Conservation (phyloP, 164 flowering plant genomes). For the Vitis labrusca region DNA sequence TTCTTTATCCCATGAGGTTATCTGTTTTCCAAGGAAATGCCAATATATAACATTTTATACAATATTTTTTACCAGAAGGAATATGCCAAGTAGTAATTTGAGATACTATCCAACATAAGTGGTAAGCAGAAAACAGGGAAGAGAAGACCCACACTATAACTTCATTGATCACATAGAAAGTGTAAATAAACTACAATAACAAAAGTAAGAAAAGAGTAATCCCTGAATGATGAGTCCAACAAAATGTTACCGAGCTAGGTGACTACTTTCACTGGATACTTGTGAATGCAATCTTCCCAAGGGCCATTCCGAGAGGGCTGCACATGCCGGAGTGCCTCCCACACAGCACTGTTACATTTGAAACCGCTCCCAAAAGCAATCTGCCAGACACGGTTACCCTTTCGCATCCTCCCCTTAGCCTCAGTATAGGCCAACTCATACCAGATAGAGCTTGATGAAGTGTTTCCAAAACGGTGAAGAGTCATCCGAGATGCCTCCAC, state of each 20-base stretch:
- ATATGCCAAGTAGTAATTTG: no score
- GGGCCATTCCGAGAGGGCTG: constrained; percentile 27
- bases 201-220: neutral
- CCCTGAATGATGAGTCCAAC: constrained; percentile 1
- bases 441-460: constrained; percentile 44
- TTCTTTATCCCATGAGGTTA: no score
- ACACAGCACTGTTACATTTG: constrained; percentile 41
- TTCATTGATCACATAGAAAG: neutral
- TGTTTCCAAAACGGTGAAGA: constrained; percentile 39
- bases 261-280: constrained; percentile 25
- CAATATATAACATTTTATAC: no score
- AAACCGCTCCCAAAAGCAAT: constrained; percentile 40
- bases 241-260: neutral
- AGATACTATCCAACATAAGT: no score
- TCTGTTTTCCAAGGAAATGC: no score
- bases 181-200: constrained; percentile 2
- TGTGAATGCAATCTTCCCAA: constrained; percentile 36
- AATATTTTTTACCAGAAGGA: no score
- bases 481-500: constrained; percentile 45
- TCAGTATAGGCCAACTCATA: constrained; percentile 37
- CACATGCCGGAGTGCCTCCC: constrained; percentile 36
- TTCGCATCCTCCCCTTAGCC: constrained; percentile 37
- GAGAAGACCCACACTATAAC: neutral
- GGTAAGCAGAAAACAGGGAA: no score
- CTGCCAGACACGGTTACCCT: constrained; percentile 40